A percentile compares a stretch with the other conserved stretches of the same genome.
phyloP scores from a whole-genome alignment of 176 grass and related monocot genomes.

The Saccharum spontaneum region DNA sequence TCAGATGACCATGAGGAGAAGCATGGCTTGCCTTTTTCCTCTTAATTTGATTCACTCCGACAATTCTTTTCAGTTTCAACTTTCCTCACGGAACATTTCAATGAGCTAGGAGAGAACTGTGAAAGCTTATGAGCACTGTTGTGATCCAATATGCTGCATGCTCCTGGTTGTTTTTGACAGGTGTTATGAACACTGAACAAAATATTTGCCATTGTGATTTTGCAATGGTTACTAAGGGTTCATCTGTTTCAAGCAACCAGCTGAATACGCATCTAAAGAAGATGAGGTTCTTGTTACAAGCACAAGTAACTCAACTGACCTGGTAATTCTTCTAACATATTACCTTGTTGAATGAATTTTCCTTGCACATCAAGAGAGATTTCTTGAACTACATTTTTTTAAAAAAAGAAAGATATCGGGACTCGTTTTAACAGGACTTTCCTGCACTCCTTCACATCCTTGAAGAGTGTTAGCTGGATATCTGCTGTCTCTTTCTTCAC shows the following conservation, averaged over 20 bases:
- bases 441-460: background rate
- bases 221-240: background rate
- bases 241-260: background rate
- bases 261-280: slow-evolving; percentile 7
- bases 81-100: background rate
- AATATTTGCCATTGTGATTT: background rate
- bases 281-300: background rate
- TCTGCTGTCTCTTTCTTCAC: background rate
- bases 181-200: background rate
- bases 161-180: background rate
- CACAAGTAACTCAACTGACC: background rate
- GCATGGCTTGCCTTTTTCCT: background rate
- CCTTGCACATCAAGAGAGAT: background rate
- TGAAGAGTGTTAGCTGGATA: background rate
- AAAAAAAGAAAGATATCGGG: background rate
- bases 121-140: background rate
- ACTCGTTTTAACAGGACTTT: background rate
- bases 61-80: background rate
- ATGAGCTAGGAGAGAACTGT: background rate
- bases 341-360: background rate
- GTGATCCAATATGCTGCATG: background rate
- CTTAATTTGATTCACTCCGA: background rate
- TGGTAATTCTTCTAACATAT: background rate
- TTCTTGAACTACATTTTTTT: background rate
- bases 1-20: background rate